Percentiles rank a stretch among this genome's conserved stretches.
Evolutionary conservation across 176 grass and related monocot species (phyloP).

Genomic region (Bolboschoenus planiculmis): DNA sequence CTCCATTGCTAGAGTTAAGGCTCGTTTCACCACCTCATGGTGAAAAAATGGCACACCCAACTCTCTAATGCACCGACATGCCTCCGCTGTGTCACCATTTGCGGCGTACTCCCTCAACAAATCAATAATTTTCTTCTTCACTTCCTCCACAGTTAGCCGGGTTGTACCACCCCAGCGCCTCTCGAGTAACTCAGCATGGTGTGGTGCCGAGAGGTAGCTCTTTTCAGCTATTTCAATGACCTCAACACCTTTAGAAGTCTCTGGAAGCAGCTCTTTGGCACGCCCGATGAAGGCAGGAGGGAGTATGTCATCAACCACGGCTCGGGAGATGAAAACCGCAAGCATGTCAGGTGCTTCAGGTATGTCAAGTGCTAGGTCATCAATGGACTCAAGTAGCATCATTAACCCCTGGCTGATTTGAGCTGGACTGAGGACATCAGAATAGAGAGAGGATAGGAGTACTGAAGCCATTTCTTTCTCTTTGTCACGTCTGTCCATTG

Average conservation of each 20-base stretch:
- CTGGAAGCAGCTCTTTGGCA: slow-evolving; percentile 49
- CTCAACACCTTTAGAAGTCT: slow-evolving; percentile 68
- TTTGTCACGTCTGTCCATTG: slow-evolving; percentile 94
- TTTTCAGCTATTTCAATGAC: slow-evolving; percentile 85
- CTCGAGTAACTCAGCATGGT: slow-evolving; percentile 88
- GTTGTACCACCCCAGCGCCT: slow-evolving; percentile 76
- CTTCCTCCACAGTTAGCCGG: slow-evolving; percentile 66
- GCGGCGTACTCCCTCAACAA: slow-evolving; percentile 87
- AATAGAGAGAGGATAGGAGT: slow-evolving; percentile 76
- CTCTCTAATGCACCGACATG: slow-evolving; percentile 94
- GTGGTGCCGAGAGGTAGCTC: slow-evolving; percentile 94
- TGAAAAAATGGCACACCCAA: slow-evolving; percentile 86
- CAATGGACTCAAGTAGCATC: slow-evolving; percentile 81
- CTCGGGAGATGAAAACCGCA: slow-evolving; percentile 82
- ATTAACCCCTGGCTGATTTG: slow-evolving; percentile 80
- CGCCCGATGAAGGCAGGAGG: slow-evolving; percentile 77
- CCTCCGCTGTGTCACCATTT: slow-evolving; percentile 70
- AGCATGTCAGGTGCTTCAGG: slow-evolving; percentile 70
- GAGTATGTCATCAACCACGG: slow-evolving; percentile 88
- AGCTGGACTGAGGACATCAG: slow-evolving; percentile 50
- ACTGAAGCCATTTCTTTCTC: slow-evolving; percentile 96
- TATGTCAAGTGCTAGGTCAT: slow-evolving; percentile 87
- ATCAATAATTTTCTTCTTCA: slow-evolving; percentile 70
- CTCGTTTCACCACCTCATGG: slow-evolving; percentile 91
- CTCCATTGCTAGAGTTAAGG: slow-evolving; percentile 84